Evolutionary conservation across 2,329 filamentous ascomycete species (phyloP).

Genomic region (Neurospora crassa): DNA sequence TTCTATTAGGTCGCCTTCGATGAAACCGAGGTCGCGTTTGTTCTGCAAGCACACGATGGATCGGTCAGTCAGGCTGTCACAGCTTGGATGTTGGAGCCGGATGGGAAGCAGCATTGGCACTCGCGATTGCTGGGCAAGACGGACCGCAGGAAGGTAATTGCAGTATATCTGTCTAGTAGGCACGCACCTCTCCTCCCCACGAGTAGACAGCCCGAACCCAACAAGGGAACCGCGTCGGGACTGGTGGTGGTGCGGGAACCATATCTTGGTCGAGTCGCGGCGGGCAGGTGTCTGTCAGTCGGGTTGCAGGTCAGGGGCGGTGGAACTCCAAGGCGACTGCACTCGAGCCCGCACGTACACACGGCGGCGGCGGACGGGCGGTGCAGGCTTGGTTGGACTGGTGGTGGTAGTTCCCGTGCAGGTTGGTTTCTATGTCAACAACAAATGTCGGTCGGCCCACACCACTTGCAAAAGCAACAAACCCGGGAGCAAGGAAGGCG

Average conservation of each 20-base stretch:
- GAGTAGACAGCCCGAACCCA: slow-evolving; percentile 89
- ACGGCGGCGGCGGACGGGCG: not conserved
- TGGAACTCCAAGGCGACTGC: not conserved
- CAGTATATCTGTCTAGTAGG: not conserved
- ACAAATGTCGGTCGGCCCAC: not conserved
- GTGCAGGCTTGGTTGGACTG: not conserved
- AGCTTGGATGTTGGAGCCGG: not conserved
- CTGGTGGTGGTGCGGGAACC: slow-evolving; percentile 45
- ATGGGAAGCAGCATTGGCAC: not conserved
- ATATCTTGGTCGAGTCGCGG: slow-evolving; percentile 25
- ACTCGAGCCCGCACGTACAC: not conserved
- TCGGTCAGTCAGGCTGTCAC: slow-evolving; percentile 10
- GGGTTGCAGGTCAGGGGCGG: not conserved
- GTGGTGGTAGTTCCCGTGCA: not conserved
- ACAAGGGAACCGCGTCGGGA: slow-evolving; percentile 77
- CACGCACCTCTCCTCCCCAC: slow-evolving; percentile 74
- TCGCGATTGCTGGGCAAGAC: not conserved
- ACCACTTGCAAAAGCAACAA: not conserved
- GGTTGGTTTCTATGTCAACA: not conserved
- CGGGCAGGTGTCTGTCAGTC: not conserved
- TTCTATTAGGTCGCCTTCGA: slow-evolving; percentile 96
- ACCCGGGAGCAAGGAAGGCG: not conserved
- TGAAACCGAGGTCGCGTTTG: slow-evolving; percentile 89
- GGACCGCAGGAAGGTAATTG: not conserved
- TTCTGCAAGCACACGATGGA: slow-evolving; percentile 39